Base-by-base conservation (phyloP, 2,329 filamentous ascomycete species). In the Aspergillus terreus region DNA sequence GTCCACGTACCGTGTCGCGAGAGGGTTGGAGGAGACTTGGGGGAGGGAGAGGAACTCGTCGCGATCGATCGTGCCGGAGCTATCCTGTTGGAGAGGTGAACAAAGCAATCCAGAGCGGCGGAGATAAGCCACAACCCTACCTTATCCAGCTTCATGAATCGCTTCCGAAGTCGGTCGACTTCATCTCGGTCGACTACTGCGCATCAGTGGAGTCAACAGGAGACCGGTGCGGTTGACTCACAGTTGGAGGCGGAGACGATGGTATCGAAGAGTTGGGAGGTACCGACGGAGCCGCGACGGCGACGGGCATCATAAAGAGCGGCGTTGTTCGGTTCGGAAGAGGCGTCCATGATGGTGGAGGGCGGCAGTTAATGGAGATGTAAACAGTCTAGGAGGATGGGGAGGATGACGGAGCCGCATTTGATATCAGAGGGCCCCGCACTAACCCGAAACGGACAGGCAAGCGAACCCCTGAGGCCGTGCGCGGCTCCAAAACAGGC, bases 71-170 rank as follows among this genome's bases (percentile, higher is more conserved):
- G 94, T 97, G 63, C 94, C 94, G 12, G 92, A 96, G 77, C 95
- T 95, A 73, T 99, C 92, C 92, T 96, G 61, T 51, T 23, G 19
- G 6, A 44, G 23, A 17, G 41, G 57, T 30, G 56, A 51, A 17
- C 2, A 21, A n/a, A 6, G 7, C 9, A 43, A 19, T 10, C 11
- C 15, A 6, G 40, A 42, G 19, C 11, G 19, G 7, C 6, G 6
- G 40, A 21, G 12, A 12, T 6, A 19, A 17, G 9, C 15, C 12
- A 17, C 15, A 17, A n/a, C 46, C 64, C 52, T 46, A 94, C 92
- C 83, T 96, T 97, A 76, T 99, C 94, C 54, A 99, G 80, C 77
- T 99, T 99, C 92, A 97, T 97, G 70, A 99, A 99, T 56, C 92
- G 84, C 79, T 99, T 99, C 68, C 91, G 84, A 70, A 99, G 80